Percentiles rank a stretch among this genome's conserved stretches.
phyloP scores from a whole-genome alignment of 2,329 filamentous ascomycete genomes.

The Lizonia empirigonia region DNA sequence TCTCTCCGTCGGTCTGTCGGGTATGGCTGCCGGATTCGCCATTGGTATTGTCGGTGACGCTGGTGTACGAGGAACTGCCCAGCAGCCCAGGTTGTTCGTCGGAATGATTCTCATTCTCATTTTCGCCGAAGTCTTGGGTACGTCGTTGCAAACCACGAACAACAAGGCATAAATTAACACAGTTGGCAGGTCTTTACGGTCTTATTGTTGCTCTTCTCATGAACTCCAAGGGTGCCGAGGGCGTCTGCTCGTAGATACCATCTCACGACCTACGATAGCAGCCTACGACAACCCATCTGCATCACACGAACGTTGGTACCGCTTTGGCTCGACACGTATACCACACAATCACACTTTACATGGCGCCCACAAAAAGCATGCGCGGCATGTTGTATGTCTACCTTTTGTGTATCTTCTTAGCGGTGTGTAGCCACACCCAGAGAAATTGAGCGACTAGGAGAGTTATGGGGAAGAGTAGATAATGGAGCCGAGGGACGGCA shows the following conservation, averaged over 20 bases:
- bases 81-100: slow-evolving; percentile 86
- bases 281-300: slow-evolving; percentile 39
- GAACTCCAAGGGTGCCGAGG: slow-evolving; percentile 79
- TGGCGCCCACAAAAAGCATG: slow-evolving; percentile 33
- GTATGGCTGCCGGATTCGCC: slow-evolving; percentile 86
- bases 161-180: background rate
- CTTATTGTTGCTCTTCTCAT: slow-evolving; percentile 98
- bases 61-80: slow-evolving; percentile 84
- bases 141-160: slow-evolving; percentile 42
- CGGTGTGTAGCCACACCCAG: slow-evolving; percentile 12
- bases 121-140: slow-evolving; percentile 98
- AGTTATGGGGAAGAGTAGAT: slow-evolving; percentile 33
- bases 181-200: slow-evolving; percentile 84
- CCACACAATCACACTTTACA: slow-evolving; percentile 31
- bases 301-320: slow-evolving; percentile 29
- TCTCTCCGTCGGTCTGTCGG: slow-evolving; percentile 74
- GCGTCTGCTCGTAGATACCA: slow-evolving; percentile 24
- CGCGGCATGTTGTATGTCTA: slow-evolving; percentile 45
- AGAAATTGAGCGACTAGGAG: slow-evolving; percentile 11
- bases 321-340: slow-evolving; percentile 26
- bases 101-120: slow-evolving; percentile 99
- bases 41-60: slow-evolving; percentile 72
- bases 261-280: slow-evolving; percentile 29
- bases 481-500: slow-evolving; percentile 40
- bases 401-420: slow-evolving; percentile 43